phyloP scores from a whole-genome alignment of 306 rosid genomes.

The Delonix regia region DNA sequence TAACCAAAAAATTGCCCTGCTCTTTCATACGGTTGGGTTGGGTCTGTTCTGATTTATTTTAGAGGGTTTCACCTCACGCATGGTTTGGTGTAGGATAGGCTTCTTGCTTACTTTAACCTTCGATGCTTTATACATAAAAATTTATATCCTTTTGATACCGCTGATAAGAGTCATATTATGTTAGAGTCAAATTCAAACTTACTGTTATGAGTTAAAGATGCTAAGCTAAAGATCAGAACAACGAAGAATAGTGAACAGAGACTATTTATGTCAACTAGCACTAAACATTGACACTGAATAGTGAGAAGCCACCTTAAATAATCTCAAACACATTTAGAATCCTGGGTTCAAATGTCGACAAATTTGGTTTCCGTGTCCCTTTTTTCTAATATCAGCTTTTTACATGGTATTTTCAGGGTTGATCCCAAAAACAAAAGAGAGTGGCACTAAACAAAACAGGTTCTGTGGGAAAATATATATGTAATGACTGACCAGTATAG shows the following conservation, averaged over 20 bases:
- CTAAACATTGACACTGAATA: background rate
- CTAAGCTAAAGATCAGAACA: background rate
- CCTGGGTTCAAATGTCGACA: no score
- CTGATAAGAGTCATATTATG: background rate
- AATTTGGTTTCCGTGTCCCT: no score
- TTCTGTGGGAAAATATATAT: background rate
- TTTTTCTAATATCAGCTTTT: no score
- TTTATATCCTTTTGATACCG: background rate
- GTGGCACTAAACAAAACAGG: background rate
- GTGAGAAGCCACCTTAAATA: slow-evolving; percentile 7
- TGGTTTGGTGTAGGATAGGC: background rate
- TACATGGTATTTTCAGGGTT: background rate
- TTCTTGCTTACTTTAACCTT: background rate
- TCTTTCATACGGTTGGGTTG: background rate
- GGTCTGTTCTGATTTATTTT: background rate
- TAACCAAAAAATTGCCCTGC: background rate
- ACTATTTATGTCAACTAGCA: background rate
- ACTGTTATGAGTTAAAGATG: background rate
- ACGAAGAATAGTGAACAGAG: background rate
- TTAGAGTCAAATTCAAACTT: background rate
- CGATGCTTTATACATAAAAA: background rate
- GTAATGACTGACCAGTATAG: background rate
- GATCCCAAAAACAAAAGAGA: background rate
- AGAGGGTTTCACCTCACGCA: background rate
- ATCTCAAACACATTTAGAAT: background rate